These are phyloP conservation scores for Brassica juncea DNA, from an alignment of 345 rosid species.

Conservation along the genomic window DNA sequence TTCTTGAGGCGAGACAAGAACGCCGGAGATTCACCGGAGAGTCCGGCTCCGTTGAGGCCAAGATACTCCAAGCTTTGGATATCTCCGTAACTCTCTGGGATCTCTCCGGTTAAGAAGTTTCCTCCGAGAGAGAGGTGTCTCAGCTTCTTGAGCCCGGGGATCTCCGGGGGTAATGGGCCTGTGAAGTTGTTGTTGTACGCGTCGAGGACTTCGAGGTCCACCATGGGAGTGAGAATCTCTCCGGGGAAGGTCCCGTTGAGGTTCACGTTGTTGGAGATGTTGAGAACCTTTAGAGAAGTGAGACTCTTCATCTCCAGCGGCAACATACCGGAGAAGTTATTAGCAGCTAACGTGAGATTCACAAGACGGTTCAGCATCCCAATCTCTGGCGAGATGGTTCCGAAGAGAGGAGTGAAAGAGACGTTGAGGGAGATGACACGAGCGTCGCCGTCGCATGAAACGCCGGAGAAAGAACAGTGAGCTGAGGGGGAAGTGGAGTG, in stretches of 20 bases:
- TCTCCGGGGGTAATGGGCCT: slow-evolving; percentile 57
- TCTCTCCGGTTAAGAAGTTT: slow-evolving; percentile 69
- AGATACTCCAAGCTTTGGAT: slow-evolving; percentile 65
- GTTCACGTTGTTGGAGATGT: slow-evolving; percentile 60
- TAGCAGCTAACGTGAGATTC: slow-evolving; percentile 56
- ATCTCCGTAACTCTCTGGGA: slow-evolving; percentile 72
- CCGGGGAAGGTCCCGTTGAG: slow-evolving; percentile 62
- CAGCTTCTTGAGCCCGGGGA: slow-evolving; percentile 53
- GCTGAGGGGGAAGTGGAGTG: slow-evolving; percentile 46
- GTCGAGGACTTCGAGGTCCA: slow-evolving; percentile 62
- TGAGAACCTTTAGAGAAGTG: slow-evolving; percentile 56
- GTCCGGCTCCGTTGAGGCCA: slow-evolving; percentile 60
- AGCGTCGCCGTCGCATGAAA: slow-evolving; percentile 53
- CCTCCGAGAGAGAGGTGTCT: slow-evolving; percentile 68
- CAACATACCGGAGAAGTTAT: slow-evolving; percentile 57
- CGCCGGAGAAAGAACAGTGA: slow-evolving; percentile 86
- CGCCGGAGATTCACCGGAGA: slow-evolving; percentile 57
- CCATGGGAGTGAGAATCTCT: slow-evolving; percentile 49
- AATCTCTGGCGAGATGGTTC: slow-evolving; percentile 68
- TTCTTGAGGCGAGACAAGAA: slow-evolving; percentile 64
- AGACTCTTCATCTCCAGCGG: slow-evolving; percentile 63
- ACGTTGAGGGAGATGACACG: slow-evolving; percentile 68
- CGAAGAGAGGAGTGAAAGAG: slow-evolving; percentile 51
- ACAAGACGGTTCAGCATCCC: slow-evolving; percentile 60
- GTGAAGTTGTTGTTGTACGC: slow-evolving; percentile 68